Conservation (phyloP, 1,284 basidiomycete genomes). For the Cryptococcus deneoformans region DNA sequence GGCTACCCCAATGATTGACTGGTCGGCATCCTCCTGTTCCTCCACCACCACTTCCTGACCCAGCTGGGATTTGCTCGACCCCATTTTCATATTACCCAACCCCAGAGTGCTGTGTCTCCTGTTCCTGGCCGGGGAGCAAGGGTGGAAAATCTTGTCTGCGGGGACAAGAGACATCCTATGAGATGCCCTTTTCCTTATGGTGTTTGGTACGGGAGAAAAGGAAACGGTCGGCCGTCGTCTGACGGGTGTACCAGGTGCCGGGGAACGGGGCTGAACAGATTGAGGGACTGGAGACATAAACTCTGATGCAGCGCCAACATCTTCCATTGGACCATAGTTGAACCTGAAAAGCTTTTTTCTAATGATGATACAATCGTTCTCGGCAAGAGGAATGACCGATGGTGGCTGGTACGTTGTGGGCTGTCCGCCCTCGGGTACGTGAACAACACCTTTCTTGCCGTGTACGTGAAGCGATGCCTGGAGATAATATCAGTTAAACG, state of each 20-base stretch:
- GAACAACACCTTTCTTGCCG: constrained; percentile 35
- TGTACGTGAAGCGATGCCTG: constrained; percentile 40
- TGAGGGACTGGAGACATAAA: constrained; percentile 4
- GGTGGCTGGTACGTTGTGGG: constrained; percentile 21
- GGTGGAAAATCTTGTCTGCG: constrained; percentile 34
- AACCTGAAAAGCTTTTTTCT: constrained; percentile 47
- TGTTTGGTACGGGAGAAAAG: background rate
- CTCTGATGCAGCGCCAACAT: constrained; percentile 7
- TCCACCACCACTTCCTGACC: constrained; percentile 7
- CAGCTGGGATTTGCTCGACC: constrained; percentile 10
- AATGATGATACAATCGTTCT: constrained; percentile 40
- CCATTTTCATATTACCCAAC: constrained; percentile 6
- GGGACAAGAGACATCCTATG: constrained; percentile 44
- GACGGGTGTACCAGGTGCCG: background rate
- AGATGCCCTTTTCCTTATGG: constrained; percentile 21
- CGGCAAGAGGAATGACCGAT: constrained; percentile 18
- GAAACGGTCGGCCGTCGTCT: constrained; percentile 1
- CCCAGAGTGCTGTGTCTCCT: constrained; percentile 21
- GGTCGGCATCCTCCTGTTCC: constrained; percentile 13
- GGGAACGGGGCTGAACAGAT: constrained; percentile 1
- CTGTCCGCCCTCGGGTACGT: constrained; percentile 14
- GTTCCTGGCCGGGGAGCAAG: constrained; percentile 30
- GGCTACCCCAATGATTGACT: constrained; percentile 23
- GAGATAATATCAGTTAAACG: background rate
- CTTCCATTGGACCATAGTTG: constrained; percentile 27